These are phyloP conservation scores for Antrodiella citrinella DNA, from an alignment of 768 basidiomycete species.

Conservation along the genomic window DNA sequence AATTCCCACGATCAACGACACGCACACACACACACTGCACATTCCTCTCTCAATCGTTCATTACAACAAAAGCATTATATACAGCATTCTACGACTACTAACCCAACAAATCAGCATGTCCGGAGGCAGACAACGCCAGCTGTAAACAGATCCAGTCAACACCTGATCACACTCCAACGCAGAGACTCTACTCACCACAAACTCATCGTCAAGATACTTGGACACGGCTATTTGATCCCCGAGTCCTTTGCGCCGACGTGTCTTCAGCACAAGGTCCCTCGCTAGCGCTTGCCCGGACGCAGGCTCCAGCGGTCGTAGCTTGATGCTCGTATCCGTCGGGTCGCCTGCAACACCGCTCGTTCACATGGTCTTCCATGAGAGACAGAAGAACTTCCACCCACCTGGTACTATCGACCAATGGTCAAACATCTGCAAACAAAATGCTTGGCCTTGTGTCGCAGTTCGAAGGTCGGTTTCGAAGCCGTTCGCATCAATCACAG, in stretches of 20 bases:
- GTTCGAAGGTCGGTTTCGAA: constrained; percentile 98
- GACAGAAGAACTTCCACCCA: constrained; percentile 31
- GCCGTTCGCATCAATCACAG: constrained; percentile 96
- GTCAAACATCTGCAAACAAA: constrained; percentile 94
- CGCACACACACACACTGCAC: constrained; percentile 11
- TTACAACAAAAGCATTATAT: background rate
- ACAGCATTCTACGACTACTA: constrained; percentile 21
- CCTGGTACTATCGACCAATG: constrained; percentile 99
- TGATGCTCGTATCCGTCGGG: constrained; percentile 95
- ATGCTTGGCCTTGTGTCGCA: constrained; percentile 98
- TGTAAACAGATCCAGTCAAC: constrained; percentile 23
- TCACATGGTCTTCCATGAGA: constrained; percentile 5
- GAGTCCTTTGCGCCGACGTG: constrained; percentile 90
- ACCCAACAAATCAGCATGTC: constrained; percentile 89
- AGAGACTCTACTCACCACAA: constrained; percentile 54
- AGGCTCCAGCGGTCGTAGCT: constrained; percentile 92
- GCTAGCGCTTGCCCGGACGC: constrained; percentile 95
- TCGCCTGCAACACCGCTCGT: constrained; percentile 53
- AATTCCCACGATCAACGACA: constrained; percentile 19
- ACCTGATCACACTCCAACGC: background rate
- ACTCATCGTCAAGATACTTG: constrained; percentile 96
- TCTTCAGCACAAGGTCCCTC: constrained; percentile 92
- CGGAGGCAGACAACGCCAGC: constrained; percentile 91
- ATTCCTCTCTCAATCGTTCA: too few species aligned
- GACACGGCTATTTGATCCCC: constrained; percentile 97